Base-by-base conservation (phyloP, 179 eudicot genomes). In the Corrigiola litoralis region DNA sequence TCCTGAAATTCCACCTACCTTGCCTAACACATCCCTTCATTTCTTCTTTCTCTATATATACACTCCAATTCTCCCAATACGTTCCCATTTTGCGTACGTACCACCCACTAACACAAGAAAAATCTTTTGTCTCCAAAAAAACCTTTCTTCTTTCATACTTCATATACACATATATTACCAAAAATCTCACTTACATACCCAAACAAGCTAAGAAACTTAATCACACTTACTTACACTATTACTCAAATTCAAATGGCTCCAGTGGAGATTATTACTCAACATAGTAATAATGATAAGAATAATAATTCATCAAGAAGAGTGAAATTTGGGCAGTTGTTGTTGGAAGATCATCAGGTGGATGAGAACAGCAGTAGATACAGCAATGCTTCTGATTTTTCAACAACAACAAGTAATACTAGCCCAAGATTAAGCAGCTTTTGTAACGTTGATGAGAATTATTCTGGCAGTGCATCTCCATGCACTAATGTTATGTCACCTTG, bases 1-100 rank as follows among this genome's bases (percentile, higher is more conserved):
- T 75, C 70, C 45, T 21, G 14, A 9, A 25, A 0, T 42, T 34
- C 67, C 48, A 48, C 71, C 88, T 27, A 67, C 56, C 55, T 54
- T 38, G 23, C 66, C 67, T 25, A 69, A 62, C 45, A 13, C 13
- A 64, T 66, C 81, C 80, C 68, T 53, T 29, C 80, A 74, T 72
- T 66, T 58, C 25, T 20, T 31, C 59, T 29, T 57, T 14, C 71
- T 56, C 68, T 70, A 75, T 70, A 59, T 75, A 70, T 70, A 66
- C 65, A 20, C 63, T 13, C 61, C 70, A 0, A n/a, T 27, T 29
- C 18, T 42, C 25, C 42, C 24, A 1, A 62, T 40, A 36, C 50
- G 28, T 25, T n/a, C 40, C 20, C 20, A 45, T 17, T 61, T 45
- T 41, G n/a, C n/a, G n/a, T n/a, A n/a, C n/a, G n/a, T n/a, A n/a